Conservation (phyloP, 371 early-diverging fungal species). For the Parasitella parasitica region DNA sequence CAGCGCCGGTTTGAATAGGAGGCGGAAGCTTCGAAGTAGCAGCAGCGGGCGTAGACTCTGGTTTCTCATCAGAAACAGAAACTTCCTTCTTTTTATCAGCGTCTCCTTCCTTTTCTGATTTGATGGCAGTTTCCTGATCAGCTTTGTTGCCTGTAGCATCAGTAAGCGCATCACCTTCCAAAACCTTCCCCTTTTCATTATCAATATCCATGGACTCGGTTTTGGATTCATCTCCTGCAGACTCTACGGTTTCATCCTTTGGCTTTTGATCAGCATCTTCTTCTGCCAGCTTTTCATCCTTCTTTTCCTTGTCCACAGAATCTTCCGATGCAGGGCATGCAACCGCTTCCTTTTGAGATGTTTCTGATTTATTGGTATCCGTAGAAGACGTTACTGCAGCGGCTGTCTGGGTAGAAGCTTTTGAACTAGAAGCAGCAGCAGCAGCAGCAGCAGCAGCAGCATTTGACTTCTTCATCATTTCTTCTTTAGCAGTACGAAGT, state of each 20-base stretch:
- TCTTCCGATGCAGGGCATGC: background rate
- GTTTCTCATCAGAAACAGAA: background rate
- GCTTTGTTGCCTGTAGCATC: background rate
- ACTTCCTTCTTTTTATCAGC: background rate
- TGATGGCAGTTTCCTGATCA: background rate
- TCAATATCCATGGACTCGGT: background rate
- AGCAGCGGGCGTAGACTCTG: background rate
- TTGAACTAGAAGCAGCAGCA: background rate
- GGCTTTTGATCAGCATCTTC: background rate
- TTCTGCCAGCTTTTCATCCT: background rate
- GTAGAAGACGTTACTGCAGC: background rate
- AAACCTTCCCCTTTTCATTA: background rate
- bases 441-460: conserved; percentile 3
- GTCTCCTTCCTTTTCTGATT: background rate
- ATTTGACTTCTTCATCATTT: conserved; percentile 63
- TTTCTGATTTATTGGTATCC: background rate
- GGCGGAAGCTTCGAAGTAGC: background rate
- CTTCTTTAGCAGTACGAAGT: conserved; percentile 91
- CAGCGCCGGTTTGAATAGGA: background rate
- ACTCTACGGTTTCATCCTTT: background rate
- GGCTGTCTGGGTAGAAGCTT: background rate
- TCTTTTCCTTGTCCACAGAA: background rate
- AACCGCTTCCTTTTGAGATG: background rate
- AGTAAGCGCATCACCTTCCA: background rate
- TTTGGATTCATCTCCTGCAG: background rate